These are phyloP conservation scores for Yamadazyma friedrichii DNA, from an alignment of 1,139 yeast species.

Conservation along the genomic window DNA sequence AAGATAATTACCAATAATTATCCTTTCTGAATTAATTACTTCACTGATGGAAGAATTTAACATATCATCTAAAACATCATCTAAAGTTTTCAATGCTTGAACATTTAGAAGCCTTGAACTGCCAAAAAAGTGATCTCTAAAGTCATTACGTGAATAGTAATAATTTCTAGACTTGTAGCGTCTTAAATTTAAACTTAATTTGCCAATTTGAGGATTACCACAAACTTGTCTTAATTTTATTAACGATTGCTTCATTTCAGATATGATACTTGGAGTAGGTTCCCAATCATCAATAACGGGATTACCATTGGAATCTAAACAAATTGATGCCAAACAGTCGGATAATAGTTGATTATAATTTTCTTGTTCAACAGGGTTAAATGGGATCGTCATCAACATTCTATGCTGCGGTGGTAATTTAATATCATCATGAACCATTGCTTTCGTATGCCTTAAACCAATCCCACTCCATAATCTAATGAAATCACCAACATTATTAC, in stretches of 20 bases:
- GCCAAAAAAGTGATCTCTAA: slow-evolving; percentile 1
- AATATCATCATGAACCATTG: slow-evolving; percentile 77
- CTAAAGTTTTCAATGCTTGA: slow-evolving; percentile 56
- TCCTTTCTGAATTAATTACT: slow-evolving; percentile 49
- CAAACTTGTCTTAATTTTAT: slow-evolving; percentile 72
- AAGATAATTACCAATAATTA: slow-evolving; percentile 38
- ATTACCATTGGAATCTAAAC: slow-evolving; percentile 56
- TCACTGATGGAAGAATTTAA: slow-evolving; percentile 50
- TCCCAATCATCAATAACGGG: slow-evolving; percentile 54
- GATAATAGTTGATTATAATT: slow-evolving; percentile 67
- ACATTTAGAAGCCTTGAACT: slow-evolving; percentile 18
- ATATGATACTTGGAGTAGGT: slow-evolving; percentile 39
- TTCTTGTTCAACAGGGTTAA: slow-evolving; percentile 80
- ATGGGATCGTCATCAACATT: slow-evolving; percentile 65
- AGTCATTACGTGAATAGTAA: slow-evolving; percentile 1
- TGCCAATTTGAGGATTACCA: slow-evolving; percentile 76
- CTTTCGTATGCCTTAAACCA: slow-evolving; percentile 78
- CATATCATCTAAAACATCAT: slow-evolving; percentile 66
- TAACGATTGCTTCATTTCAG: slow-evolving; percentile 64
- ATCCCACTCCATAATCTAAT: slow-evolving; percentile 44
- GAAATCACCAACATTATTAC: slow-evolving; percentile 38
- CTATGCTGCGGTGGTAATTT: slow-evolving; percentile 75
- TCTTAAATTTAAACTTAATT: slow-evolving; percentile 28
- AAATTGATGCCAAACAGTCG: slow-evolving; percentile 61
- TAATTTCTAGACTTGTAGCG: slow-evolving; percentile 24